Evolutionary conservation across 1,284 basidiomycete genomes (phyloP), one percentile per base, ranked within the genome.

Genomic region (Gomphus bonarii): DNA sequence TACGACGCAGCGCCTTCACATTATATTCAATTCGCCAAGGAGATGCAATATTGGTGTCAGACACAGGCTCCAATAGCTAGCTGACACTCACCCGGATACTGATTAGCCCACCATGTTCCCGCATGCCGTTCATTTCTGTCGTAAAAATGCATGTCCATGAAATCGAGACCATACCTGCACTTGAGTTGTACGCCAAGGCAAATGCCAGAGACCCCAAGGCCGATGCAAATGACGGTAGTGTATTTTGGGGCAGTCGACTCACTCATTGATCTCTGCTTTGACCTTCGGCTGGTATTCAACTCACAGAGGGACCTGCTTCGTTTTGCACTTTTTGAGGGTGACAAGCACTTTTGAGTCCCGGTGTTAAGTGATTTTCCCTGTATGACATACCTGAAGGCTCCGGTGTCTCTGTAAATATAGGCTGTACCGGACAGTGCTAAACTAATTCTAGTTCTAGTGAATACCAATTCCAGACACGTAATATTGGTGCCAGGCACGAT

Each of bases 151-250:
- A 58, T 25, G 35, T 53, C 50, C 10, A 46, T 35, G 35, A 36
- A 56, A 35, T 51, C 33, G 31, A 22, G 8, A n/a, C 42, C 31
- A 18, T 30, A 53, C 9, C 52, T 51, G 10, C 20, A 14, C 42
- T 47, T 58, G 20, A 58, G 40, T 20, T 47, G 49, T 9, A 42
- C 30, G 28, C 40, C 56, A 14, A 58, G 20, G 30, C 40, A 58
- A 18, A 58, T 47, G 28, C 50, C 56, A 30, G 38, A 46, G 1
- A 58, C n/a, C 7, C 50, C 56, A 12, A 53, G 18, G 10, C 50
- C 56, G 12, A 58, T 58, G 56, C 56, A 58, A 7, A 58, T n/a
- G 33, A 47, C 28, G 10, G 52, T 25, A n/a, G 25, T 52, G 18
- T 46, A 58, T 16, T 42, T 53, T 22, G 40, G 5, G 6, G 14